Conservation (phyloP, 352 stramenopile genomes). For the Phytophthora multivora region DNA sequence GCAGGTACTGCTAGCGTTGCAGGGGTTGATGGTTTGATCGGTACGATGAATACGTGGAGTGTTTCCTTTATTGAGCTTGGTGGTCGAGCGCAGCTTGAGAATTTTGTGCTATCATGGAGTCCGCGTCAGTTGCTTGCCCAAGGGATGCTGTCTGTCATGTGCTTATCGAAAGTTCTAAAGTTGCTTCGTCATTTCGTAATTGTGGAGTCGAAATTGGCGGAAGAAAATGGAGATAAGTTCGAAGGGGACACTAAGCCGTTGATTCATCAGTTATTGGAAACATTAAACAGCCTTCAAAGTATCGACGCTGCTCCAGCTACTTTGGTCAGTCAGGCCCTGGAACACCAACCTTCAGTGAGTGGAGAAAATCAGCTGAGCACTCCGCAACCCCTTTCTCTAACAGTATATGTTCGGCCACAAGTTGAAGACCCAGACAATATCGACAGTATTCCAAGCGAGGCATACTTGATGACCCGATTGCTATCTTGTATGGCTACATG, state of each 20-base stretch:
- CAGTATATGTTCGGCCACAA: constrained; percentile 40
- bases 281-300: constrained; percentile 39
- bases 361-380: constrained; percentile 11
- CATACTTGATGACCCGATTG: constrained; percentile 60
- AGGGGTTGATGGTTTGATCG: constrained; percentile 37
- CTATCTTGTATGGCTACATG: constrained; percentile 58
- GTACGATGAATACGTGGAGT: constrained; percentile 56
- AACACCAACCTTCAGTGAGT: constrained; percentile 5
- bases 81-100: constrained; percentile 55
- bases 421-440: constrained; percentile 56
- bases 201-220: constrained; percentile 44
- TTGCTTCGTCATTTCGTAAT: constrained; percentile 74
- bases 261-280: constrained; percentile 51
- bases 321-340: not conserved
- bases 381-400: constrained; percentile 29
- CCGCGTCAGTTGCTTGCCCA: constrained; percentile 41
- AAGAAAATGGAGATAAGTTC: constrained; percentile 31
- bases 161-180: constrained; percentile 71
- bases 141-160: constrained; percentile 64
- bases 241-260: constrained; percentile 35
- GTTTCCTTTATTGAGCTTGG: constrained; percentile 73
- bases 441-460: constrained; percentile 50
- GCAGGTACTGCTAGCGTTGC: not conserved
- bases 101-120: constrained; percentile 54
- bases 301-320: constrained; percentile 5